Percentiles rank a stretch among this genome's conserved stretches.
Evolutionary conservation across 1,284 basidiomycete genomes (phyloP).

Genomic region (Malassezia vespertilionis): DNA sequence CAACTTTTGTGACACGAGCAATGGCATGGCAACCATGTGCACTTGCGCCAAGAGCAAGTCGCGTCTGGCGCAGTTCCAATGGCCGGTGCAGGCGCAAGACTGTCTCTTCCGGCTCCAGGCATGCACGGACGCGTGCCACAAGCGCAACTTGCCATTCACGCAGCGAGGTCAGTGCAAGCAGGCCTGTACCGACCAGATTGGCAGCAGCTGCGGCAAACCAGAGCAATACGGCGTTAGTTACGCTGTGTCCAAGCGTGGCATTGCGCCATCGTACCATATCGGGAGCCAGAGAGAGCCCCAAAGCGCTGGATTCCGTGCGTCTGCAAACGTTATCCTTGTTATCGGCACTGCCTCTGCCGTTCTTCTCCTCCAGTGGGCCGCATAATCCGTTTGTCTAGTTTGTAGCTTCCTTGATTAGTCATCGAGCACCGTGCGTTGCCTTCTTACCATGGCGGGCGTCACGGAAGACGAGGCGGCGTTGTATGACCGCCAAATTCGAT

Average conservation of each 20-base stretch:
- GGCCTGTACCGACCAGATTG: constrained; percentile 27
- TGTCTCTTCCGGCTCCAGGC: constrained; percentile 30
- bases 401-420: constrained; percentile 11
- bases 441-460: constrained; percentile 8
- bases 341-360: background rate
- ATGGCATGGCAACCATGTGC: constrained; percentile 32
- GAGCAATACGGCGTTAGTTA: constrained; percentile 40
- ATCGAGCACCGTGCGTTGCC: too few relatives aligned
- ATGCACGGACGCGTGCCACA: constrained; percentile 29
- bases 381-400: background rate
- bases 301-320: constrained; percentile 7
- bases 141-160: constrained; percentile 22
- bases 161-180: constrained; percentile 25
- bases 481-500: constrained; percentile 90
- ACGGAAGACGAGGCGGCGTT: constrained; percentile 63
- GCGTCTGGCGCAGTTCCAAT: constrained; percentile 37
- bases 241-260: constrained; percentile 26
- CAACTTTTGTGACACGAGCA: constrained; percentile 40
- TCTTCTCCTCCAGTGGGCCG: background rate
- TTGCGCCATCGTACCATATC: constrained; percentile 28
- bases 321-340: background rate
- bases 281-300: constrained; percentile 12
- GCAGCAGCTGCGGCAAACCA: constrained; percentile 30
- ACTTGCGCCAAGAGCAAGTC: constrained; percentile 29
- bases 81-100: constrained; percentile 41